phyloP scores from a whole-genome alignment of 1,284 basidiomycete genomes.

The Termitomyces sp. region DNA sequence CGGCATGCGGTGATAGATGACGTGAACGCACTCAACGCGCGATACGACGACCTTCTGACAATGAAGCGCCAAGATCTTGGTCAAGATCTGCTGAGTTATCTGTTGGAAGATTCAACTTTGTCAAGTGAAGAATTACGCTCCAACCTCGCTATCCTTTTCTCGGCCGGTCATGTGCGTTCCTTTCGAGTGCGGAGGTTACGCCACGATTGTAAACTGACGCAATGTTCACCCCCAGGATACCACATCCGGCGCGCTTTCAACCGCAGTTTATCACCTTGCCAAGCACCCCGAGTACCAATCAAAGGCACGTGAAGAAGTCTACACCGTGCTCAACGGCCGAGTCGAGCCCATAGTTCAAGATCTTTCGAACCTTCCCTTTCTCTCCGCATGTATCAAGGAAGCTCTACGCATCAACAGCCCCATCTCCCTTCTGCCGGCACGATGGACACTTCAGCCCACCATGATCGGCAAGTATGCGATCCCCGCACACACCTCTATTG shows the following conservation, averaged over 20 bases:
- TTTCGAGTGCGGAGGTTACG: not conserved
- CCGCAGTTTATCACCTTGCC: slow-evolving; percentile 20
- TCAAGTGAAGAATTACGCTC: slow-evolving; percentile 20
- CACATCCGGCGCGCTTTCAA: slow-evolving; percentile 22
- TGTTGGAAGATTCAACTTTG: slow-evolving; percentile 21
- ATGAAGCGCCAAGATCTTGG: slow-evolving; percentile 20
- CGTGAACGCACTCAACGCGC: slow-evolving; percentile 18
- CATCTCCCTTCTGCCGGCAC: slow-evolving; percentile 22
- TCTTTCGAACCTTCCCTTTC: slow-evolving; percentile 16
- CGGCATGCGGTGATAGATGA: slow-evolving; percentile 19
- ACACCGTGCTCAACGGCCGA: slow-evolving; percentile 13
- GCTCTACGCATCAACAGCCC: slow-evolving; percentile 23
- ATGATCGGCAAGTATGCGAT: slow-evolving; percentile 21
- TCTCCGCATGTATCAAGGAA: slow-evolving; percentile 24
- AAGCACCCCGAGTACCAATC: slow-evolving; percentile 20
- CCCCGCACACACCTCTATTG: slow-evolving; percentile 15
- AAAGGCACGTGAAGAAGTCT: slow-evolving; percentile 20
- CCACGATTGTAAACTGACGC: not conserved
- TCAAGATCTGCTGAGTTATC: slow-evolving; percentile 20
- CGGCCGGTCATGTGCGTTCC: slow-evolving; percentile 21
- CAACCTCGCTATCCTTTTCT: slow-evolving; percentile 24
- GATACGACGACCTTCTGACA: slow-evolving; percentile 18
- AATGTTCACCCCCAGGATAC: slow-evolving; percentile 17
- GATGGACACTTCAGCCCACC: slow-evolving; percentile 17
- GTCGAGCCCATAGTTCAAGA: slow-evolving; percentile 19